Conservation (phyloP, 2,329 filamentous ascomycete species). For the Aspergillus clavatus region DNA sequence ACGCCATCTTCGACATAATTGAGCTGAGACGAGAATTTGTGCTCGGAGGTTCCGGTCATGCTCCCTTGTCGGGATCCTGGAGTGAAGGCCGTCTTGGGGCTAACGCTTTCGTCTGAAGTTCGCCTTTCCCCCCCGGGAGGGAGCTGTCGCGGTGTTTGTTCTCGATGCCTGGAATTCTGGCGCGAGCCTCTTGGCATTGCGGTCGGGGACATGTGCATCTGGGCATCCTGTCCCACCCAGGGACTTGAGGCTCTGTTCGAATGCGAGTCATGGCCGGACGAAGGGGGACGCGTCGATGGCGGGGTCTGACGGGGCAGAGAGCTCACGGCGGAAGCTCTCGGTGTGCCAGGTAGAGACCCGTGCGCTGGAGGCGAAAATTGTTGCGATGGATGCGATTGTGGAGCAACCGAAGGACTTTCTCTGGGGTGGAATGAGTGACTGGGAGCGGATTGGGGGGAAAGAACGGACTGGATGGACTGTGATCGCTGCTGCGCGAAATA, state of each 20-base stretch:
- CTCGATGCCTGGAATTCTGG: constrained; percentile 41
- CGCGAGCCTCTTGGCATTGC: constrained; percentile 24
- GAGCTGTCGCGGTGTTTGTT: constrained; percentile 27
- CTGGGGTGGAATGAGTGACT: constrained; percentile 30
- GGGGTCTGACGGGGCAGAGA: constrained; percentile 33
- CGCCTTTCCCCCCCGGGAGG: constrained; percentile 59
- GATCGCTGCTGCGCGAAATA: constrained; percentile 37
- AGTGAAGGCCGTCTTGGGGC: constrained; percentile 61
- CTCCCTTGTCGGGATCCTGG: constrained; percentile 28
- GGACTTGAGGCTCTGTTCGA: constrained; percentile 30
- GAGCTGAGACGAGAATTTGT: constrained; percentile 17
- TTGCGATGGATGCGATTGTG: constrained; percentile 30
- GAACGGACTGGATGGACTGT: constrained; percentile 37
- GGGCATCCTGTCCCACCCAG: constrained; percentile 28
- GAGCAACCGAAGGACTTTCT: constrained; percentile 32
- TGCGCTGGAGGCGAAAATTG: constrained; percentile 34
- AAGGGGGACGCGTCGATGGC: constrained; percentile 33
- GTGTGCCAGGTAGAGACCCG: constrained; percentile 45
- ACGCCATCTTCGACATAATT: constrained; percentile 27
- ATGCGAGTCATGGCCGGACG: constrained; percentile 35
- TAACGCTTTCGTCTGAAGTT: constrained; percentile 68
- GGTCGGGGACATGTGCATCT: constrained; percentile 28
- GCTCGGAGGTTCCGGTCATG: constrained; percentile 23
- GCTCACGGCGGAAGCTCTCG: constrained; percentile 43
- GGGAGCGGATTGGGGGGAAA: constrained; percentile 31